phyloP scores from a whole-genome alignment of 1,284 basidiomycete genomes.

The Puccinia horiana region DNA sequence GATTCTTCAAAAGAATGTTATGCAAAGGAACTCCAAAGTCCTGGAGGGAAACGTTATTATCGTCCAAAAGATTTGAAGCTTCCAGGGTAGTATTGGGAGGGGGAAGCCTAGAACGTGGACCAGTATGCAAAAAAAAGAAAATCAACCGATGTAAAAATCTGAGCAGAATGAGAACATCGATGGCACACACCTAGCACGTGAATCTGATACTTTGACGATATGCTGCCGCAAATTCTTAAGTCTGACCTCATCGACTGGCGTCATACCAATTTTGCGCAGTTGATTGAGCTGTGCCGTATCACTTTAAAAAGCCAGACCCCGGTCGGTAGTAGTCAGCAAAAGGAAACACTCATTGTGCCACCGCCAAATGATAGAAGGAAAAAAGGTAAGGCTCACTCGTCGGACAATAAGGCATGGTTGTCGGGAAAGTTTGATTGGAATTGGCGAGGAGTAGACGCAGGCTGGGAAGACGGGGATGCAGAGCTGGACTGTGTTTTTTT shows the following conservation, averaged over 20 bases:
- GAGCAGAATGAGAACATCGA: not conserved
- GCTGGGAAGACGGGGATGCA: constrained; percentile 1
- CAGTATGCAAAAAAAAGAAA: constrained; percentile 17
- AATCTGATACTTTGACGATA: constrained; percentile 62
- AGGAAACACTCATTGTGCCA: not conserved
- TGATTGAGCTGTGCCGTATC: constrained; percentile 73
- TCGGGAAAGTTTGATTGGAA: constrained; percentile 23
- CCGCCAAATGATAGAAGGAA: not conserved
- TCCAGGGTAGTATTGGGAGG: constrained; percentile 65
- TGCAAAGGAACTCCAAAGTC: constrained; percentile 88
- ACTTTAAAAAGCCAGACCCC: constrained; percentile 60
- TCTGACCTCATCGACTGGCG: constrained; percentile 74
- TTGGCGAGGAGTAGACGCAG: constrained; percentile 25
- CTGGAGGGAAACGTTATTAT: constrained; percentile 69
- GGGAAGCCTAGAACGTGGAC: constrained; percentile 60
- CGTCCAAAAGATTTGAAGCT: constrained; percentile 65
- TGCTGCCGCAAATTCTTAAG: constrained; percentile 82
- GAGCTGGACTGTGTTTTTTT: constrained; percentile 30
- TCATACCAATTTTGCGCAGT: constrained; percentile 79
- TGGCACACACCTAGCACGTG: constrained; percentile 53
- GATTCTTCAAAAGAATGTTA: constrained; percentile 81
- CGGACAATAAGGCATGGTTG: constrained; percentile 33
- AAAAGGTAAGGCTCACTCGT: constrained; percentile 31
- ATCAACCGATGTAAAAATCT: constrained; percentile 48
- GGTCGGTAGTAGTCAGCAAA: not conserved